Evolutionary conservation across 2,329 filamentous ascomycete genomes (phyloP).

Genomic region (Scopulariopsis brevicaulis): DNA sequence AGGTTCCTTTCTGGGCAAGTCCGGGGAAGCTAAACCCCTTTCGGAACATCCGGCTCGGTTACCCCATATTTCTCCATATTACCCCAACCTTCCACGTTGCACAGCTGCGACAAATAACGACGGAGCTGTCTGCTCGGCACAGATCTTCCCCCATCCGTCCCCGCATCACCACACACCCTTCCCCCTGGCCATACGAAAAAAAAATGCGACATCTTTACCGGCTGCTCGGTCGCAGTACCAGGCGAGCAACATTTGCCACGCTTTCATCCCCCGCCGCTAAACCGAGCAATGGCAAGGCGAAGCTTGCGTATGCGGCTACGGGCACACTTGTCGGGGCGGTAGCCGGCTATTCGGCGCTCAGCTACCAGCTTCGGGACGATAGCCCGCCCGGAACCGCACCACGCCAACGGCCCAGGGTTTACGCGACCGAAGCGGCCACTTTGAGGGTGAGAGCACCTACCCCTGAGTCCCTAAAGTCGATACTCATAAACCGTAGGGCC

Average conservation of each 20-base stretch:
- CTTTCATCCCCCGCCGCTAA: background rate
- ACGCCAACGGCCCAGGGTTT: too few species aligned
- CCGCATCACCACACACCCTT: too few species aligned
- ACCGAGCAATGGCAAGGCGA: background rate
- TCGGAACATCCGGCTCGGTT: too few species aligned
- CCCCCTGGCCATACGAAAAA: too few species aligned
- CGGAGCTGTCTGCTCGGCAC: too few species aligned
- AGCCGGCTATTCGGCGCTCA: background rate
- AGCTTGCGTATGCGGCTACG: background rate
- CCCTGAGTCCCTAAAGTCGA: background rate
- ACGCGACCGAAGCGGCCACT: background rate
- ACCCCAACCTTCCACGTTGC: too few species aligned
- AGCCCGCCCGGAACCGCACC: too few species aligned
- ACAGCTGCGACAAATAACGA: too few species aligned
- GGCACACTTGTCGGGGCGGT: background rate
- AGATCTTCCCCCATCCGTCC: too few species aligned
- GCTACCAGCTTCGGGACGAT: background rate
- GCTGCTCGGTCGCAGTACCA: background rate
- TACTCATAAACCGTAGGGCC: conserved; percentile 28
- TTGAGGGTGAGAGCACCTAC: background rate
- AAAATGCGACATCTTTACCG: background rate
- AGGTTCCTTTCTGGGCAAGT: too few species aligned
- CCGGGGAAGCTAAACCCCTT: too few species aligned
- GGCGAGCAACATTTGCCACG: background rate
- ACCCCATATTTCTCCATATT: too few species aligned